Base-by-base conservation (phyloP, 2,329 filamentous ascomycete genomes). In the Fusarium luffae region DNA sequence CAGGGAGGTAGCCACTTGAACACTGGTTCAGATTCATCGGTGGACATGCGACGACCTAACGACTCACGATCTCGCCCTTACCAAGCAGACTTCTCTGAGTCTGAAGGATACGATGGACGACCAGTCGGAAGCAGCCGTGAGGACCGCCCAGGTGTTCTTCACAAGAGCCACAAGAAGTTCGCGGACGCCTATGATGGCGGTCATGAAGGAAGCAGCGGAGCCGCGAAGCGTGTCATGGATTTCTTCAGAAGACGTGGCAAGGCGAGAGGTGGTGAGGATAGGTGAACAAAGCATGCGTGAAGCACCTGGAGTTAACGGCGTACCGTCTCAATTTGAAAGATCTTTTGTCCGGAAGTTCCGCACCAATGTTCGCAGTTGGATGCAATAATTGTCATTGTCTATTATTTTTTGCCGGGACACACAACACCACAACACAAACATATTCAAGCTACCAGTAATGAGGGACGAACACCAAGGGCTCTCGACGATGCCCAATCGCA, bases 211-310 rank as follows among this genome's bases (percentile, higher is more conserved):
- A 97, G 92, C 79, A 95, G 90, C 69, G 93, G 93, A 59, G 92
- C 94, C 5, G 94, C 94, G 16, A 91, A 94, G 78, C 90, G 93
- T 77, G 96, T 99, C 41, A 98, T 99, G 94, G 95, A 99, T 82
- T 97, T 98, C 81, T 99, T 99, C 85, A 88, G 96, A 74, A 88
- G 94, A 79, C 88, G 94, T 78, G 93, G 92, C 59, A 93, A 91
- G 82, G 93, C 90, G 73, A 85, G 92, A 76, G 88, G 85, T 59
- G 86, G 85, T 40, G 86, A 89, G 65, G 81, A 85, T 74, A 84
- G 85, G 82, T 88, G 69, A 77, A 59, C 59, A 63, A 67, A 60
- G 52, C 56, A 63, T 70, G 54, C 59, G 46, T 52, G 54, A 55
- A 63, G 63, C 60, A 72, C 54, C 57, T 59, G 69, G 72, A 71